Base-by-base conservation (phyloP, 1,139 yeast species). In the Scheffersomyces lignicola region DNA sequence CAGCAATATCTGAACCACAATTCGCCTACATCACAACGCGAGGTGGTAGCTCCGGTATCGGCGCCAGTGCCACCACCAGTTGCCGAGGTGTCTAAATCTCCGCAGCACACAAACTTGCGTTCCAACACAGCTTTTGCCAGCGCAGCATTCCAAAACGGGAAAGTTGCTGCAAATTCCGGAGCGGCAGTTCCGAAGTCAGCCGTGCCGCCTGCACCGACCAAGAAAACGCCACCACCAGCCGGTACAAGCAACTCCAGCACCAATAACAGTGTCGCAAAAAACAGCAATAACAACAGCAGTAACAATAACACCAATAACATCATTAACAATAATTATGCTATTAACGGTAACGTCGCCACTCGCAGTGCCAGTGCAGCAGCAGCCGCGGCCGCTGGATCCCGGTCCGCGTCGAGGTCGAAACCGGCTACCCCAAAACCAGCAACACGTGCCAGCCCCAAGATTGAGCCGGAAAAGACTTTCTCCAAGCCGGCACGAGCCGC, bases 31-130 rank as follows among this genome's bases (percentile, higher is more conserved):
- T 13, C 9, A 15, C 28, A 11, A 7, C 26, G 26, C 13, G 26
- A 23, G 13, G 7, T 25, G 15, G 14, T 14, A 5, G 6, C 5
- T 7, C 16, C 5, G n/a, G n/a, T n/a, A n/a, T n/a, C n/a, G n/a
- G 21, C 48, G 37, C 26, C 48, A 34, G 29, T 40, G 31, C 15
- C 51, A 35, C 23, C 44, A 36, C 26, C 44, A 38, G 18, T 32
- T 7, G 34, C 37, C 12, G 24, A 20, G 15, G 24, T 35, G 10
- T 24, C 35, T 6, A 27, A 20, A 21, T 4, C 15, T 7, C 36
- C 36, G 5, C 40, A 34, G n/a, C 33, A 29, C 31, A 34, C 32
- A 15, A 44, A 41, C 28, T 23, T 43, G 11, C 31, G 49, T 10
- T 24, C 42, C 4, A 43, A 42, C 32, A 43, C 49, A 5, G 38